Base-by-base conservation (phyloP, 140 eudicot species). In the Ambrosia hybrid region DNA sequence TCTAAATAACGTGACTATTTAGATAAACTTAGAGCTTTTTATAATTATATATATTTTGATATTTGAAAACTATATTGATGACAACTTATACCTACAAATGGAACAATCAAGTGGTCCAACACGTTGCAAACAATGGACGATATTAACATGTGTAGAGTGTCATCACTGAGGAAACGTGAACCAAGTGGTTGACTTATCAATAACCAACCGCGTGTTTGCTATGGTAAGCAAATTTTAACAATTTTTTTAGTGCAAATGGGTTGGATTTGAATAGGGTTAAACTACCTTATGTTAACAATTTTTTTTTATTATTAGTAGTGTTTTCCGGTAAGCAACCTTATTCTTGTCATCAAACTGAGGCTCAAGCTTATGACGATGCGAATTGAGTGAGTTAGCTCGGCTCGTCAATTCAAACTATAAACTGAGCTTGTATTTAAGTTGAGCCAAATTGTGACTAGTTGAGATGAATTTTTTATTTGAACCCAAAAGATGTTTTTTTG, bases 21-120 rank as follows among this genome's bases (percentile, higher is more conserved):
- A 45, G 36, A 7, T 34, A 69, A 34, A 51, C 48, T 68, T 51
- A 6, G 73, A 33, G 63, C 26, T n/a, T 68, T 33, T 6, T 34
- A 34, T 41, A 52, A n/a, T 34, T 69, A 30, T 26, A 30, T 33
- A 69, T 21, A 21, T 69, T 60, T 59, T 60, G 67, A 33, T 38
- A 33, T 60, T 34, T 60, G 46, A 60, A 4, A 60, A 60, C 46
- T 60, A 60, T 60, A 60, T 9, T 15, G 67, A 5, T 13, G 67
- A 34, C 63, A 26, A 17, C 61, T 68, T 46, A 10, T 55, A 68
- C 57, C 43, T 56, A 12, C 49, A 61, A 71, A 51, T 52, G 74
- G 64, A 69, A 69, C 15, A 51, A 39, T 71, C 75, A 14, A 34
- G 75, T 39, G 67, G 55, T 71, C 38, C 36, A 71, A 71, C 66